phyloP scores from a whole-genome alignment of 164 flowering plant genomes.

The Kingdonia uniflora region DNA sequence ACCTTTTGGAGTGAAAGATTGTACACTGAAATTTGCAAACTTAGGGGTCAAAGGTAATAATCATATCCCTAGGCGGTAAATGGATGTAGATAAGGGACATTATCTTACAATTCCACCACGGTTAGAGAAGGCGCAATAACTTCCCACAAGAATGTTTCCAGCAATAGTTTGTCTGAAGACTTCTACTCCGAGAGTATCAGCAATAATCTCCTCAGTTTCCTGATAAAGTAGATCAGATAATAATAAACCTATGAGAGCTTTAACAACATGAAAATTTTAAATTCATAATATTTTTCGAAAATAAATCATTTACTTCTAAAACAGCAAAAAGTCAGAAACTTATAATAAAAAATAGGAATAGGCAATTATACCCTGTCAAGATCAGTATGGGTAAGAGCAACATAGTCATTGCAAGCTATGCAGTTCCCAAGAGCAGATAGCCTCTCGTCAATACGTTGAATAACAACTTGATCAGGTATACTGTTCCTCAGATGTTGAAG shows the following conservation, averaged over 20 bases:
- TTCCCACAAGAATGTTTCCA: conserved; percentile 89
- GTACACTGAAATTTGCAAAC: too few species aligned
- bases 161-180: conserved; percentile 94
- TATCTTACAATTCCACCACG: conserved; percentile 77
- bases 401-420: conserved; percentile 93
- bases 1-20: too few species aligned
- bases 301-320: too few species aligned
- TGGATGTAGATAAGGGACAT: neutral
- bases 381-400: conserved; percentile 90
- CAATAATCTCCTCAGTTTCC: conserved; percentile 92
- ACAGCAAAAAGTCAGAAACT: neutral
- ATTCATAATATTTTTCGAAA: too few species aligned
- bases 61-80: too few species aligned
- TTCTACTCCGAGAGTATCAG: conserved; percentile 91
- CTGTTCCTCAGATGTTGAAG: conserved; percentile 90
- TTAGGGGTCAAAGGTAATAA: too few species aligned
- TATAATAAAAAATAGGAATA: neutral
- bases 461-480: conserved; percentile 82
- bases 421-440: conserved; percentile 91
- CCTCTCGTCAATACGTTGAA: conserved; percentile 85
- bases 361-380: conserved; percentile 62
- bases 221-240: conserved; percentile 12
- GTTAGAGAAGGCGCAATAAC: conserved; percentile 79
- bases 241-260: too few species aligned
- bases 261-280: too few species aligned